Conservation (phyloP, 2,329 filamentous ascomycete genomes). For the Stemphylium beticola region DNA sequence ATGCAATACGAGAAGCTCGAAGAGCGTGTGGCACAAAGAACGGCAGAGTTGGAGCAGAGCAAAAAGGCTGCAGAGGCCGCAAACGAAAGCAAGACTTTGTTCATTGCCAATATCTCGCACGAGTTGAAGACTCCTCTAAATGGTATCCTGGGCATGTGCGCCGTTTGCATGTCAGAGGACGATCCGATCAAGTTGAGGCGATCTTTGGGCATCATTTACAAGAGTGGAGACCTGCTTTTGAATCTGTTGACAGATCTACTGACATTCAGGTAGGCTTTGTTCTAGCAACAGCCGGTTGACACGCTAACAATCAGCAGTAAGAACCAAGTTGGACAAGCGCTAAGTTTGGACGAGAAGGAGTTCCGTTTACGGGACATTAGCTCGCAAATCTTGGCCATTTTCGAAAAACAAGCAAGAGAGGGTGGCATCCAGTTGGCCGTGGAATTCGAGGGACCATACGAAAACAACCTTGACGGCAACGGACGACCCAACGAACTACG, state of each 20-base stretch:
- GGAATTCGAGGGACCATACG: conserved; percentile 66
- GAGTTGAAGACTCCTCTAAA: conserved; percentile 94
- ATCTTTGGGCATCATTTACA: conserved; percentile 86
- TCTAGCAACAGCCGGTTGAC: not conserved
- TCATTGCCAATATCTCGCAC: conserved; percentile 91
- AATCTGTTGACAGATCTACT: conserved; percentile 88
- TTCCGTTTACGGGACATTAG: conserved; percentile 85
- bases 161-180: conserved; percentile 90
- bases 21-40: conserved; percentile 81
- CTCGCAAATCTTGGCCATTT: conserved; percentile 82
- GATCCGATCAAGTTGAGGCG: conserved; percentile 79
- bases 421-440: conserved; percentile 76
- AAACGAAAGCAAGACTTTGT: conserved; percentile 95
- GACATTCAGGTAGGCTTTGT: conserved; percentile 64
- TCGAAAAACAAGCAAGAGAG: conserved; percentile 87
- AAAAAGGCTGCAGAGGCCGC: conserved; percentile 94
- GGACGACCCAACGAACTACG: conserved; percentile 53
- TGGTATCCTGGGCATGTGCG: conserved; percentile 92
- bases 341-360: conserved; percentile 82
- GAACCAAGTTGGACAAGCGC: conserved; percentile 87
- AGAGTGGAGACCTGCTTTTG: conserved; percentile 81
- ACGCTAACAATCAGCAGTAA: conserved; percentile 62
- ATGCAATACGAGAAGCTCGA: conserved; percentile 87
- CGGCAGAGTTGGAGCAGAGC: conserved; percentile 82
- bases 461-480: conserved; percentile 47